Percentiles rank a stretch among this genome's conserved stretches.
These are phyloP conservation scores for Phellinidium pouzarii DNA, from an alignment of 1,284 basidiomycete species.

Conservation along the genomic window DNA sequence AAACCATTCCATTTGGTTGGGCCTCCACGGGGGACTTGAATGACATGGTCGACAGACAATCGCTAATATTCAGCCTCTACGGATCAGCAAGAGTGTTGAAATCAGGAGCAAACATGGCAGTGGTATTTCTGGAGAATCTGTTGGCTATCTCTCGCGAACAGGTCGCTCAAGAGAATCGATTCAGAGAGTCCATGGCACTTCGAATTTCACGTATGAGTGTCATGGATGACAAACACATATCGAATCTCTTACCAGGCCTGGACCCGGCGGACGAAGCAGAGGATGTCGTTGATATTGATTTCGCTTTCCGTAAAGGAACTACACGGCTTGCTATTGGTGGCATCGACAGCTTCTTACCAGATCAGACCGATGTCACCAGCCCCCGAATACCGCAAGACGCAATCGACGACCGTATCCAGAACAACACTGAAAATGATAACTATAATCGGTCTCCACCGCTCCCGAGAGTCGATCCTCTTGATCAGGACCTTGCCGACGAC, in stretches of 20 bases:
- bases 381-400: background rate
- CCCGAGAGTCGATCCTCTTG: background rate
- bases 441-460: constrained; percentile 12
- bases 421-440: background rate
- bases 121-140: constrained; percentile 11
- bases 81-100: constrained; percentile 7
- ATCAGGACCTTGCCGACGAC: constrained; percentile 13
- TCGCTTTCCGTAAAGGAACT: constrained; percentile 38
- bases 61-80: constrained; percentile 34
- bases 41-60: constrained; percentile 11
- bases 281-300: constrained; percentile 57
- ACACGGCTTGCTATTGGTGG: constrained; percentile 22
- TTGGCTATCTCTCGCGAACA: constrained; percentile 13
- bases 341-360: constrained; percentile 6
- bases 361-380: constrained; percentile 6
- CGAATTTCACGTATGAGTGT: constrained; percentile 61
- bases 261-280: constrained; percentile 37
- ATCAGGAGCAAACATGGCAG: constrained; percentile 4
- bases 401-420: background rate
- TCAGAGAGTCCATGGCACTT: constrained; percentile 67
- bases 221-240: constrained; percentile 39
- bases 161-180: constrained; percentile 52
- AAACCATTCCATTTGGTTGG: constrained; percentile 39
- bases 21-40: constrained; percentile 24
- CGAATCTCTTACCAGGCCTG: constrained; percentile 24